phyloP scores from a whole-genome alignment of 805 yeast genomes.

The Wickerhamomyces kurtzmanii region DNA sequence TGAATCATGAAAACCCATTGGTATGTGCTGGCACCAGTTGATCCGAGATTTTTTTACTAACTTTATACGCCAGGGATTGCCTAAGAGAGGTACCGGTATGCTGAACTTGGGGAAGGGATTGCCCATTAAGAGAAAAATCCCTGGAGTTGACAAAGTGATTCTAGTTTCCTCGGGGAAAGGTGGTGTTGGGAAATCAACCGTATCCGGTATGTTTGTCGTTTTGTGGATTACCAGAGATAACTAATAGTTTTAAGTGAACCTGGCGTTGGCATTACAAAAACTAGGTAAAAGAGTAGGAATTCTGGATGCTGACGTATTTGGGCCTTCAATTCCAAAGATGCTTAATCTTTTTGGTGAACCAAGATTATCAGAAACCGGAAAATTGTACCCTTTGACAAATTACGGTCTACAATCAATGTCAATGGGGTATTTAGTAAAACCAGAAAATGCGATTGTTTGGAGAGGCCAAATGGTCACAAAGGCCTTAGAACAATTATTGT shows the following conservation, averaged over 20 bases:
- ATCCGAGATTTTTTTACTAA: not conserved
- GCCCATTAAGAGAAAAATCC: slow-evolving; percentile 44
- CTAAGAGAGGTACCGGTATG: slow-evolving; percentile 16
- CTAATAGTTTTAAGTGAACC: slow-evolving; percentile 28
- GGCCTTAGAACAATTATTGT: slow-evolving; percentile 74
- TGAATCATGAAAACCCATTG: slow-evolving; percentile 39
- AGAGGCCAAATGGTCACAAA: slow-evolving; percentile 82
- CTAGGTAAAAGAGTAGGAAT: slow-evolving; percentile 54
- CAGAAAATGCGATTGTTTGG: slow-evolving; percentile 72
- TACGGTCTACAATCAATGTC: slow-evolving; percentile 82
- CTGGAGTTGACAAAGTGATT: slow-evolving; percentile 54
- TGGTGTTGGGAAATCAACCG: slow-evolving; percentile 85
- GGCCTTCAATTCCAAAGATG: slow-evolving; percentile 73
- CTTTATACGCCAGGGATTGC: slow-evolving; percentile 10
- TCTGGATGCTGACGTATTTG: slow-evolving; percentile 75
- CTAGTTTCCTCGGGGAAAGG: slow-evolving; percentile 70
- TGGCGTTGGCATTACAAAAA: slow-evolving; percentile 51
- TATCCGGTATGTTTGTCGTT: slow-evolving; percentile 16
- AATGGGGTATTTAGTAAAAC: slow-evolving; percentile 71
- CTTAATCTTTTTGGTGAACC: slow-evolving; percentile 68
- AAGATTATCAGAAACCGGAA: slow-evolving; percentile 37
- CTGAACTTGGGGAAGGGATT: slow-evolving; percentile 40
- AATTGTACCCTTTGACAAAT: slow-evolving; percentile 55
- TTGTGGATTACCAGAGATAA: no score
- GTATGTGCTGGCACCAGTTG: slow-evolving; percentile 24